Conservation (phyloP, 192 early-diverging fungal species). For the Gonapodya prolifera region DNA sequence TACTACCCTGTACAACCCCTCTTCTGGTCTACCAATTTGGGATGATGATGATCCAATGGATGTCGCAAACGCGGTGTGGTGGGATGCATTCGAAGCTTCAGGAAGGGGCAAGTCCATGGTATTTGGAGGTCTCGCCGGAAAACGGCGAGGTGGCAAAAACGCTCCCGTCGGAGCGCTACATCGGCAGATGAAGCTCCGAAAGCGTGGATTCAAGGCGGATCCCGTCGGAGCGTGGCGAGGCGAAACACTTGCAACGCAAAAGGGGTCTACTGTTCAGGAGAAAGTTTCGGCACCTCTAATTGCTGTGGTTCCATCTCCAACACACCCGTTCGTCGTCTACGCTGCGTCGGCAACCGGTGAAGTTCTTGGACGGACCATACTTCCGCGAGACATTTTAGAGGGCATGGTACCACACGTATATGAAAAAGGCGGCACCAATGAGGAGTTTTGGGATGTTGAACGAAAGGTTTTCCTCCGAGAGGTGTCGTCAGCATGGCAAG, state of each 20-base stretch:
- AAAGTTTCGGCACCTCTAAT: neutral
- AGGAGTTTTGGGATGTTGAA: neutral
- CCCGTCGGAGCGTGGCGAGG: neutral
- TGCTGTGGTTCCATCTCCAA: neutral
- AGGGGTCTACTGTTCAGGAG: neutral
- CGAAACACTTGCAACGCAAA: neutral
- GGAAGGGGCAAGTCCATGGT: neutral
- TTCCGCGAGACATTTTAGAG: neutral
- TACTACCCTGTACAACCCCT: constrained; percentile 16
- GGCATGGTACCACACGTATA: neutral
- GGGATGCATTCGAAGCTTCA: neutral
- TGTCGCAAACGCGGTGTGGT: neutral
- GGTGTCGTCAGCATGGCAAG: neutral
- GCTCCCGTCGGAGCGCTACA: neutral
- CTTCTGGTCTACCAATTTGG: constrained; percentile 28
- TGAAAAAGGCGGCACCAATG: neutral
- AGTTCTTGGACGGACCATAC: neutral
- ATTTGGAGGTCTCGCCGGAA: neutral
- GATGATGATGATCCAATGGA: constrained; percentile 14
- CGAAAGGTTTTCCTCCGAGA: neutral
- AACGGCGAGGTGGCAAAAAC: neutral
- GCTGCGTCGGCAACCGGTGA: neutral
- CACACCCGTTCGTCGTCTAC: neutral
- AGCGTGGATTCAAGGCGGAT: neutral
- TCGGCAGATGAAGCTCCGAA: neutral